A percentile compares a stretch with the other conserved stretches of the same genome.
Evolutionary conservation across 345 rosid species (phyloP).

Genomic region (Euphorbia lathyris): DNA sequence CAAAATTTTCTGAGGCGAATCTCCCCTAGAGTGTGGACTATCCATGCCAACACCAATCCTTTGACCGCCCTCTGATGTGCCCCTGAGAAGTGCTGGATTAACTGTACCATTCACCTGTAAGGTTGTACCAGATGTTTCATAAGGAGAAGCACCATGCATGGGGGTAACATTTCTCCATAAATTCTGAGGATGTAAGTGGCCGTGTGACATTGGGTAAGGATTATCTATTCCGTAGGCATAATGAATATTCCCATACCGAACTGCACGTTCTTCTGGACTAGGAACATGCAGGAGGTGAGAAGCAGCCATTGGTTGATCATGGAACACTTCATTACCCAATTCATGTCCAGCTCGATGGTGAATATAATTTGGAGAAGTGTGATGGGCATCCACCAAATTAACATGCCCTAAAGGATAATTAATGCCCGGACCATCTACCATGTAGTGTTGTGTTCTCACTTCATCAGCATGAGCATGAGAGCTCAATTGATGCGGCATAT

Average conservation of each 20-base stretch:
- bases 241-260: constrained; percentile 53
- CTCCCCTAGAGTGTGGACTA: constrained; percentile 46
- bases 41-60: constrained; percentile 45
- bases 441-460: constrained; percentile 56
- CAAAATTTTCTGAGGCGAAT: constrained; percentile 45
- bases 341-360: constrained; percentile 63
- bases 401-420: constrained; percentile 58
- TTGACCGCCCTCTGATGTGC: constrained; percentile 47
- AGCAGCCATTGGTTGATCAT: constrained; percentile 50
- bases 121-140: constrained; percentile 43
- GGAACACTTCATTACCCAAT: constrained; percentile 51
- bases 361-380: constrained; percentile 36
- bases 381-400: constrained; percentile 49
- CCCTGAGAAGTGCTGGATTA: constrained; percentile 44
- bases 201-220: constrained; percentile 47
- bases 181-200: constrained; percentile 47
- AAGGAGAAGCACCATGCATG: constrained; percentile 44
- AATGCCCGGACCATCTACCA: constrained; percentile 57
- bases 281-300: constrained; percentile 40
- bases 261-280: constrained; percentile 48
- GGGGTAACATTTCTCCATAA: constrained; percentile 62
- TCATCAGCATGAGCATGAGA: constrained; percentile 56
- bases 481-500: constrained; percentile 57
- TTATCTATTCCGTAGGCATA: constrained; percentile 59
- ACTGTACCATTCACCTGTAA: constrained; percentile 49